phyloP scores from a whole-genome alignment of 75 land plant species.

The Pinus tabuliformis region DNA sequence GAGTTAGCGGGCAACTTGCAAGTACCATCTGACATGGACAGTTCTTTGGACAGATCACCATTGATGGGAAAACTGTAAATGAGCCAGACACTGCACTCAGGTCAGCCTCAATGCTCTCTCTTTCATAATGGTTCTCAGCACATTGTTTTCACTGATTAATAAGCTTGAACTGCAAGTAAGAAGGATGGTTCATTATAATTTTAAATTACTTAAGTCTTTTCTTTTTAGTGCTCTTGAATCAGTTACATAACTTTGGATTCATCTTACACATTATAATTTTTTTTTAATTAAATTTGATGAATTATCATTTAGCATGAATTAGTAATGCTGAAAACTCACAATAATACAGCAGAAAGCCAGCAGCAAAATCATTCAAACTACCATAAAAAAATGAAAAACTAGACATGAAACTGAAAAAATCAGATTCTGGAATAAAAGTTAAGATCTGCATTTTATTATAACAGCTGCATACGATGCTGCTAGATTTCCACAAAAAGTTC shows the following conservation, averaged over 20 bases:
- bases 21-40: neutral
- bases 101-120: neutral
- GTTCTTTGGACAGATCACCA: slow-evolving; percentile 9
- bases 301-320: no score
- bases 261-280: neutral
- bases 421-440: no score
- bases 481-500: no score
- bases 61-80: slow-evolving; percentile 7
- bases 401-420: no score
- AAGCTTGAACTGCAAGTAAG: neutral
- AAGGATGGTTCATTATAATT: neutral
- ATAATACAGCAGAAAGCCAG: no score
- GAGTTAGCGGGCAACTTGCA: neutral
- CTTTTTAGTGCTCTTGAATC: neutral
- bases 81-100: slow-evolving; percentile 3
- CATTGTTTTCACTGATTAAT: neutral
- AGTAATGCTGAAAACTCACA: no score
- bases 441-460: no score
- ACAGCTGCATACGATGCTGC: no score
- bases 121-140: neutral
- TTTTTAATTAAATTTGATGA: neutral
- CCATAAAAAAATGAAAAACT: no score
- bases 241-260: neutral
- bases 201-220: no score
- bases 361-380: no score